Evolutionary conservation across 2,329 filamentous ascomycete genomes (phyloP), one percentile per base, ranked within the genome.

Genomic region (Orbilia oligospora): DNA sequence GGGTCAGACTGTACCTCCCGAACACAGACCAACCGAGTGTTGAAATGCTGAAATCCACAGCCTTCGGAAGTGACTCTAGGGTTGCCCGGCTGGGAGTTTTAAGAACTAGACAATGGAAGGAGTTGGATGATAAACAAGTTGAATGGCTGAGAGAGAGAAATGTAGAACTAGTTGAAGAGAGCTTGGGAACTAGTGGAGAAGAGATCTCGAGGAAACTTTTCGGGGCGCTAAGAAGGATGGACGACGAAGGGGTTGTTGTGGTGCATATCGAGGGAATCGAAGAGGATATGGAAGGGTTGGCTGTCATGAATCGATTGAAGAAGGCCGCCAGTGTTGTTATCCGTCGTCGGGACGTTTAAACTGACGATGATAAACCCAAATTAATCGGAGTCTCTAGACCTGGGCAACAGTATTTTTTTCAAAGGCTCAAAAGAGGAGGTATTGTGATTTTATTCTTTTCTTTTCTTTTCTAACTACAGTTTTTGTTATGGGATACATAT

Each of bases 201-300:
- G 89, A 89, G 36, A 94, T 99, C 81, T 95, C 96, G 0, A 90
- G 94, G 81, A 92, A 93, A 0, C 86, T 99, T 14, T 99, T 99
- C 84, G 93, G 93, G 12, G 93, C 93, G 0, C 86, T 99, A 68
- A 88, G 96, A 67, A 92, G 94, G 81, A 88, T 99, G 80, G 96
- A 99, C 84, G 89, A 91, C 82, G 87, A 90, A 80, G 89, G 90
- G 33, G 93, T 93, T 3, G 91, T 96, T 83, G 87, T 92, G 20
- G 97, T 99, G 66, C 92, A 94, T 81, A 93, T 98, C 10, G 96
- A 99, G 84, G 95, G 95, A 1, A 92, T 97, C 72, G 87, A 90
- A 78, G 92, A 92, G 76, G 90, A 91, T 76, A 90, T 92, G 36
- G 92, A 96, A 81, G 93, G 94, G 20, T 93, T 93, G 24, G 96